phyloP scores from a whole-genome alignment of 345 rosid genomes.

The Euphorbia tirucalli region DNA sequence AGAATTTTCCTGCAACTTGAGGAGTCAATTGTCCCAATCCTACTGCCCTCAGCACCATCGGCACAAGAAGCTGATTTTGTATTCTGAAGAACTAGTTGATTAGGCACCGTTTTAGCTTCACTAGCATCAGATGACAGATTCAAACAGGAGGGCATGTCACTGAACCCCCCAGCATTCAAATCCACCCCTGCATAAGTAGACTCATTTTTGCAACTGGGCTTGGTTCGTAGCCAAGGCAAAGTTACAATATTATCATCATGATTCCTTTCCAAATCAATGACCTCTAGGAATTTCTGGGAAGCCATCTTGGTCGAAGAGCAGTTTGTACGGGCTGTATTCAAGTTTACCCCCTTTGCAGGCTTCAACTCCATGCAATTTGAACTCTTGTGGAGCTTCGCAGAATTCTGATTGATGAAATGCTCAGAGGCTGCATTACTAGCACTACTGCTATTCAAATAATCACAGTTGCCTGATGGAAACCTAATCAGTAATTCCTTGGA shows the following conservation, averaged over 20 bases:
- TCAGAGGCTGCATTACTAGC: slow-evolving; percentile 30
- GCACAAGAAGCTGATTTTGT: slow-evolving; percentile 42
- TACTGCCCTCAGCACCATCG: slow-evolving; percentile 32
- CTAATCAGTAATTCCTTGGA: slow-evolving; percentile 37
- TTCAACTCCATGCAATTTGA: slow-evolving; percentile 32
- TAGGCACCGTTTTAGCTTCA: slow-evolving; percentile 33
- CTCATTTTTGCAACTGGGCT: slow-evolving; percentile 38
- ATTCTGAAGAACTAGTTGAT: slow-evolving; percentile 33
- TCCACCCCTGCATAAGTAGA: slow-evolving; percentile 37
- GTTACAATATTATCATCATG: slow-evolving; percentile 38
- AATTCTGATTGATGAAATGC: slow-evolving; percentile 23
- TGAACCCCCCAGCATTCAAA: slow-evolving; percentile 33
- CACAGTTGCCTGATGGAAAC: slow-evolving; percentile 28
- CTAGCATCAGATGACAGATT: slow-evolving; percentile 31
- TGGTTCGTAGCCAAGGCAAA: slow-evolving; percentile 71
- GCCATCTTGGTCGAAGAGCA: slow-evolving; percentile 38
- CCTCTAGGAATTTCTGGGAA: slow-evolving; percentile 30
- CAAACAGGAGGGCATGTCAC: slow-evolving; percentile 39
- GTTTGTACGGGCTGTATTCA: slow-evolving; percentile 46
- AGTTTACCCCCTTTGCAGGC: slow-evolving; percentile 39
- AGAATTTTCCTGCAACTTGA: slow-evolving; percentile 47
- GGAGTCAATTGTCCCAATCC: slow-evolving; percentile 32
- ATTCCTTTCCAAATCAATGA: slow-evolving; percentile 44
- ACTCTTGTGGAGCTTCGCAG: slow-evolving; percentile 30
- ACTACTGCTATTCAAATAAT: slow-evolving; percentile 32